phyloP scores from a whole-genome alignment of 345 rosid genomes.

The Zanthoxylum bungeanum region DNA sequence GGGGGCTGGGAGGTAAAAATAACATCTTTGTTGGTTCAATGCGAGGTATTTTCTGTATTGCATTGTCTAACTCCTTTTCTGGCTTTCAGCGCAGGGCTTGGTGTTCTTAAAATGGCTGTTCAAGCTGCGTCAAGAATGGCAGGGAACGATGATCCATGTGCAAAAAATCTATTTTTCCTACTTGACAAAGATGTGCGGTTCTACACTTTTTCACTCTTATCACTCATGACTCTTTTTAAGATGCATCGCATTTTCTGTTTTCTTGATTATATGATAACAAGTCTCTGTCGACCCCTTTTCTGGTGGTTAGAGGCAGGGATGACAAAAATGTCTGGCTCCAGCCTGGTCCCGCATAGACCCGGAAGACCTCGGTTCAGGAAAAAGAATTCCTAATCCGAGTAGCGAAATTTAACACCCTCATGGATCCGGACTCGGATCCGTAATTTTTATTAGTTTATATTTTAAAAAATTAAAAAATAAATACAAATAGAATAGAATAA shows the following conservation, averaged over 20 bases:
- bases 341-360: no score
- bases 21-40: not conserved
- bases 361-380: no score
- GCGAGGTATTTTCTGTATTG: conserved; percentile 7
- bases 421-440: no score
- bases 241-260: not conserved
- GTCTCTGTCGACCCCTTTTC: no score
- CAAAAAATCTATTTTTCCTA: conserved; percentile 58
- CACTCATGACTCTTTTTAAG: not conserved
- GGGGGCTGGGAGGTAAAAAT: conserved; percentile 98
- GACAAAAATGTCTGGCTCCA: no score
- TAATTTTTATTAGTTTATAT: no score
- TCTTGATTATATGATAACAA: not conserved
- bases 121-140: conserved; percentile 80
- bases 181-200: conserved; percentile 86
- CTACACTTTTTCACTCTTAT: conserved; percentile 13
- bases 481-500: no score
- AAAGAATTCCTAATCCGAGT: no score
- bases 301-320: no score
- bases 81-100: conserved; percentile 93
- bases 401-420: no score
- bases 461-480: no score
- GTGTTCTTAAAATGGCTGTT: conserved; percentile 75
- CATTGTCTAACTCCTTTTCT: conserved; percentile 12
- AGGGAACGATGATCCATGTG: conserved; percentile 50